phyloP scores from a whole-genome alignment of 2,329 filamentous ascomycete species.

The Aspergillus tanneri region DNA sequence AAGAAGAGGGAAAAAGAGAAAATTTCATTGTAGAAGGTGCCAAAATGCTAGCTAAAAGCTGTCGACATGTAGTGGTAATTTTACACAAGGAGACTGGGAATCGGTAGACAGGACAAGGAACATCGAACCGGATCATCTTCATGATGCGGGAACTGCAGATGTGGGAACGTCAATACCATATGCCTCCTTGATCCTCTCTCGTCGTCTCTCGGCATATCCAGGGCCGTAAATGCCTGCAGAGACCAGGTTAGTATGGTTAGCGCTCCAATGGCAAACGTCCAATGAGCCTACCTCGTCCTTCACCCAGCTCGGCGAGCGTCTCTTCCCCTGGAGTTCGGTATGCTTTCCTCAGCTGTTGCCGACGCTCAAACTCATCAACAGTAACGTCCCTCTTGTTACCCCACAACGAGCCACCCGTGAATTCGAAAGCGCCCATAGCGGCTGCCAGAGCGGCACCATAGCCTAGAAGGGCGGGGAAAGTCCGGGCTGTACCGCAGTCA shows the following conservation, averaged over 20 bases:
- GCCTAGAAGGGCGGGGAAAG: constrained; percentile 69
- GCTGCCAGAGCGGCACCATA: constrained; percentile 61
- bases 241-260: constrained; percentile 13
- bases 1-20: constrained; percentile 4
- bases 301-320: constrained; percentile 76
- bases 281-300: constrained; percentile 71
- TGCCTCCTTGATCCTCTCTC: constrained; percentile 76
- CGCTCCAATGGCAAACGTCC: neutral
- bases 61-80: constrained; percentile 27
- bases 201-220: constrained; percentile 81
- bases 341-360: constrained; percentile 70
- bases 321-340: constrained; percentile 74
- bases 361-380: constrained; percentile 72
- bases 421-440: constrained; percentile 64
- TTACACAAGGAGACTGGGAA: constrained; percentile 29
- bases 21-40: constrained; percentile 20
- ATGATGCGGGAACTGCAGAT: constrained; percentile 48
- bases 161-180: constrained; percentile 83
- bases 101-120: constrained; percentile 19
- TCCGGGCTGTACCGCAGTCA: constrained; percentile 57
- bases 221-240: constrained; percentile 70
- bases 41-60: constrained; percentile 23
- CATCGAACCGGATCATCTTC: constrained; percentile 27
- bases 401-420: constrained; percentile 62
- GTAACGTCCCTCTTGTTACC: constrained; percentile 57